Evolutionary conservation across 2,329 filamentous ascomycete species (phyloP).

Genomic region (Ceratocystis diversiconidia): DNA sequence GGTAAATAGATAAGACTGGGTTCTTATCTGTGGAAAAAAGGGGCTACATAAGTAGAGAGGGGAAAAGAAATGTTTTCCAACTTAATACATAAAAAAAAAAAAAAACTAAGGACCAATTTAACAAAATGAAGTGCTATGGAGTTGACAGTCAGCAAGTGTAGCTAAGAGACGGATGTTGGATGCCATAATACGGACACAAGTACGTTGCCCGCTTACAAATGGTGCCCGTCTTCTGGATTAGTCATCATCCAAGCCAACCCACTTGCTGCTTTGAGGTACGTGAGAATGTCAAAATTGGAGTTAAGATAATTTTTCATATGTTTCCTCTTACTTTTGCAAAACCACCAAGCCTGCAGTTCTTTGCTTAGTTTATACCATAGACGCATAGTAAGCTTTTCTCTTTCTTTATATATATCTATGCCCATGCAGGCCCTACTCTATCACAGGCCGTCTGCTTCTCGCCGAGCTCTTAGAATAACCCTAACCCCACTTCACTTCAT

Average conservation of each 20-base stretch:
- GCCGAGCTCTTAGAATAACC: neutral
- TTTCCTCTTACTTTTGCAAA: neutral
- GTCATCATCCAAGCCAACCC: neutral
- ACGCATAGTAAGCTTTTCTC: neutral
- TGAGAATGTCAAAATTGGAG: no score
- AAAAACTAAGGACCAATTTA: no score
- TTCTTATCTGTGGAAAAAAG: no score
- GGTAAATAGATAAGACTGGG: no score
- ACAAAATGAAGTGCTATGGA: no score
- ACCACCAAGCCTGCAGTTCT: neutral
- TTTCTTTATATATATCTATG: neutral
- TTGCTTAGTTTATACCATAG: neutral
- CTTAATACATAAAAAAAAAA: no score
- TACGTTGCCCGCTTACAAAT: neutral
- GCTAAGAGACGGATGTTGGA: no score
- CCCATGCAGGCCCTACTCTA: neutral
- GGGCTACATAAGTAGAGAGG: no score
- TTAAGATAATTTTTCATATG: no score
- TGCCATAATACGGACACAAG: neutral
- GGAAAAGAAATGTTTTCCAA: no score
- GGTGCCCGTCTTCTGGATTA: neutral
- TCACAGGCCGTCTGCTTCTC: neutral
- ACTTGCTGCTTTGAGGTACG: neutral
- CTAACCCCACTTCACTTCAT: constrained; percentile 8
- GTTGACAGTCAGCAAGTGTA: no score